These are phyloP conservation scores for Penicillium polonicum DNA, from an alignment of 2,329 filamentous ascomycete species.

Conservation along the genomic window DNA sequence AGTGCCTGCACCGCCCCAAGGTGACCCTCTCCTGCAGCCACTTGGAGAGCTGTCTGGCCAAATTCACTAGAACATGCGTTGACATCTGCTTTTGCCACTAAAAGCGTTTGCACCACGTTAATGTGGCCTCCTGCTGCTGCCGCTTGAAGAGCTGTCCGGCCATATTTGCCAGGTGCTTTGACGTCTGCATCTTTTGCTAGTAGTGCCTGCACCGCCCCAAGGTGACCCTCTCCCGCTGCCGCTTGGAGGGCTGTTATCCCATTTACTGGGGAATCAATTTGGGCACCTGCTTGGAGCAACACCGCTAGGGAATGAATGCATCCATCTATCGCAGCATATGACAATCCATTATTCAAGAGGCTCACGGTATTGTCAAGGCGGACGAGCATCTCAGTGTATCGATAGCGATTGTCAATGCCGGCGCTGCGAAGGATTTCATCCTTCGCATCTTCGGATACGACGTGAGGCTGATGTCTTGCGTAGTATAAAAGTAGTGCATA, in stretches of 20 bases:
- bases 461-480: neutral
- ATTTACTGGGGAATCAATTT: neutral
- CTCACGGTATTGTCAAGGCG: too few species aligned
- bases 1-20: too few species aligned
- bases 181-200: neutral
- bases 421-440: neutral
- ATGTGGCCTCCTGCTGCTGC: constrained; percentile 1
- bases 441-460: neutral
- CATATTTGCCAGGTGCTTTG: neutral
- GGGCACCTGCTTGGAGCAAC: neutral
- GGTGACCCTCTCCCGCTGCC: neutral
- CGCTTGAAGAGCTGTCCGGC: neutral
- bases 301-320: neutral
- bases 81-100: neutral
- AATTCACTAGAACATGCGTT: neutral
- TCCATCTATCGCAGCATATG: neutral
- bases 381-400: neutral
- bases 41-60: too few species aligned
- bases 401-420: neutral
- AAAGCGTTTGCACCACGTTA: neutral
- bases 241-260: neutral
- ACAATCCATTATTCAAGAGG: neutral
- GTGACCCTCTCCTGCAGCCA: too few species aligned
- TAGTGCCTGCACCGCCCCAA: fast-evolving
- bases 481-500: neutral